Percentiles rank a stretch among this genome's conserved stretches.
Conservation (phyloP, 1,284 basidiomycete species). For the Serendipita sp. region DNA sequence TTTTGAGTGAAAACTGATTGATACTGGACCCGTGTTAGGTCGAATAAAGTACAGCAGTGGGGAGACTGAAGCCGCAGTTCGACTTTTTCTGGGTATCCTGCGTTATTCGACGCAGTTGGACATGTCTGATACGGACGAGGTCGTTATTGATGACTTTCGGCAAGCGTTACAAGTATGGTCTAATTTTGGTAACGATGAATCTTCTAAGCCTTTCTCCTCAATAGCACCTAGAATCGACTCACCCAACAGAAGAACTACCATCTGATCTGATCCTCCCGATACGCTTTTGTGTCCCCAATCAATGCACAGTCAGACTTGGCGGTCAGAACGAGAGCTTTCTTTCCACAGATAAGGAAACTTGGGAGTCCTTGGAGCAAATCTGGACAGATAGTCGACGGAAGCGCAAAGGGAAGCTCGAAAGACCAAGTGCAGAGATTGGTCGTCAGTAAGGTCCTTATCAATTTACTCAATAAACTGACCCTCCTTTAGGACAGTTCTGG, state of each 20-base stretch:
- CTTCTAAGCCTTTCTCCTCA: slow-evolving; percentile 10
- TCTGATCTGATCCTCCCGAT: slow-evolving; percentile 41
- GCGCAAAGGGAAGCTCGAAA: slow-evolving; percentile 37
- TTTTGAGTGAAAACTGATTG: not conserved
- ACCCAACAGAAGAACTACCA: slow-evolving; percentile 26
- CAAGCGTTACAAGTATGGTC: slow-evolving; percentile 51
- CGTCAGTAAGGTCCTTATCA: slow-evolving; percentile 29
- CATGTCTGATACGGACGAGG: slow-evolving; percentile 33
- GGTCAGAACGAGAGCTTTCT: slow-evolving; percentile 25
- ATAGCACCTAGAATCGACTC: slow-evolving; percentile 50
- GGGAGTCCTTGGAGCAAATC: slow-evolving; percentile 45
- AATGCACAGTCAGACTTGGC: slow-evolving; percentile 39
- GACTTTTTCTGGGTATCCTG: slow-evolving; percentile 49
- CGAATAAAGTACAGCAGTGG: slow-evolving; percentile 65
- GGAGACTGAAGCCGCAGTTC: slow-evolving; percentile 52
- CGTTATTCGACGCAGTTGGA: slow-evolving; percentile 23
- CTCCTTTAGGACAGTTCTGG: slow-evolving; percentile 51
- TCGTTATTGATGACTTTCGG: slow-evolving; percentile 63
- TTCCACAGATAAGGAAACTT: slow-evolving; percentile 31
- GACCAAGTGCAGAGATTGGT: slow-evolving; percentile 40
- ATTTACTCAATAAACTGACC: slow-evolving; percentile 7
- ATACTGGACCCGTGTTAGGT: slow-evolving; percentile 28
- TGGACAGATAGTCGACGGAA: slow-evolving; percentile 50
- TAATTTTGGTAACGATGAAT: slow-evolving; percentile 7
- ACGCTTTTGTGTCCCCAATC: slow-evolving; percentile 38